phyloP scores from a whole-genome alignment of 805 yeast genomes.

The Lachancea quebecensis region DNA sequence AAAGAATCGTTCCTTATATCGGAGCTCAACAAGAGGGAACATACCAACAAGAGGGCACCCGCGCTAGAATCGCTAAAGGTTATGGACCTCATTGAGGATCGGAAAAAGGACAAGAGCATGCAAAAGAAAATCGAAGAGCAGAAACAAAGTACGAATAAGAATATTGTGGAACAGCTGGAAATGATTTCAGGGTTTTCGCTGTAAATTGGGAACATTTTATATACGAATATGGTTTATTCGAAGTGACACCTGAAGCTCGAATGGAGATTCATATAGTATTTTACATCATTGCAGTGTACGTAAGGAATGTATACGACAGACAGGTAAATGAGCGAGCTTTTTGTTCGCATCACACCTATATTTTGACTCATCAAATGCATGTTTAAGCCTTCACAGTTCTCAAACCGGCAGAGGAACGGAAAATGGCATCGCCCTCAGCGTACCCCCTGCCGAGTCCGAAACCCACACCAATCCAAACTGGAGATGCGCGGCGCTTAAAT shows the following conservation, averaged over 20 bases:
- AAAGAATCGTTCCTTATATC: slow-evolving; percentile 11
- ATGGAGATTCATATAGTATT: background rate
- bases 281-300: slow-evolving; percentile 5
- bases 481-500: slow-evolving; percentile 92
- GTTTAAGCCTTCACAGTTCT: slow-evolving; percentile 63
- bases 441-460: slow-evolving; percentile 97
- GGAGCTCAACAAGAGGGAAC: slow-evolving; percentile 6
- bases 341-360: background rate
- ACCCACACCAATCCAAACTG: slow-evolving; percentile 96
- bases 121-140: slow-evolving; percentile 16
- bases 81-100: slow-evolving; percentile 21
- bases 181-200: slow-evolving; percentile 30
- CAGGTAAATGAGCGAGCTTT: background rate
- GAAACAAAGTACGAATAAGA: slow-evolving; percentile 25
- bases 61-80: slow-evolving; percentile 13
- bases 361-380: background rate
- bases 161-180: slow-evolving; percentile 29
- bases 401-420: slow-evolving; percentile 75
- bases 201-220: slow-evolving; percentile 2
- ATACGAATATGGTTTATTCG: background rate
- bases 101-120: slow-evolving; percentile 20
- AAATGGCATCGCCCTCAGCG: slow-evolving; percentile 96
- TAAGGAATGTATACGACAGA: slow-evolving; percentile 4
- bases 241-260: background rate
- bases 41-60: slow-evolving; percentile 2